Conservation (phyloP, 208 protist species). For the Sergeia podlipaevii region DNA sequence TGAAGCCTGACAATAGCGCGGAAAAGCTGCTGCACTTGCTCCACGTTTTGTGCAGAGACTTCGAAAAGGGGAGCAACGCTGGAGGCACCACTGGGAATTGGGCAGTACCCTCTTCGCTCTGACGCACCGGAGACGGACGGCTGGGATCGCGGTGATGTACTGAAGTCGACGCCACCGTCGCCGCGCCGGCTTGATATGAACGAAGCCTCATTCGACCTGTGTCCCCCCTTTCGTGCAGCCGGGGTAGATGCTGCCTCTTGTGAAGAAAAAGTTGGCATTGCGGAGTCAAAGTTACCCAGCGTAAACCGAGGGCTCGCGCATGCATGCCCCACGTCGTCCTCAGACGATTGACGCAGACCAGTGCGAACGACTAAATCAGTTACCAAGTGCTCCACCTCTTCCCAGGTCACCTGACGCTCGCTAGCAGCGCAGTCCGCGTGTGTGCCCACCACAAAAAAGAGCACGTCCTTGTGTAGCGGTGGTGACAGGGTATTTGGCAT, state of each 20-base stretch:
- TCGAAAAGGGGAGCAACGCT: constrained; percentile 5
- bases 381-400: constrained; percentile 1
- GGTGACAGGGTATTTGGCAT: no score
- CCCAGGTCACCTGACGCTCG: not conserved
- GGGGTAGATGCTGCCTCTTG: not conserved
- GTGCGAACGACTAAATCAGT: constrained; percentile 1
- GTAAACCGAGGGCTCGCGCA: not conserved
- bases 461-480: constrained; percentile 14
- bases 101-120: no score
- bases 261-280: not conserved
- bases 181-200: not conserved
- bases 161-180: not conserved
- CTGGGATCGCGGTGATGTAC: not conserved
- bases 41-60: constrained; percentile 8
- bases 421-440: constrained; percentile 13
- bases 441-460: constrained; percentile 58
- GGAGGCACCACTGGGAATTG: constrained; percentile 1
- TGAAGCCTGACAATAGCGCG: constrained; percentile 6
- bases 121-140: not conserved
- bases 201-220: not conserved
- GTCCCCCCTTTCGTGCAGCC: no score
- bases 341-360: not conserved
- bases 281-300: not conserved
- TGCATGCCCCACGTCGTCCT: not conserved
- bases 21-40: constrained; percentile 10